Conservation (phyloP, 2,329 filamentous ascomycete species). For the Claviceps lovelessii region DNA sequence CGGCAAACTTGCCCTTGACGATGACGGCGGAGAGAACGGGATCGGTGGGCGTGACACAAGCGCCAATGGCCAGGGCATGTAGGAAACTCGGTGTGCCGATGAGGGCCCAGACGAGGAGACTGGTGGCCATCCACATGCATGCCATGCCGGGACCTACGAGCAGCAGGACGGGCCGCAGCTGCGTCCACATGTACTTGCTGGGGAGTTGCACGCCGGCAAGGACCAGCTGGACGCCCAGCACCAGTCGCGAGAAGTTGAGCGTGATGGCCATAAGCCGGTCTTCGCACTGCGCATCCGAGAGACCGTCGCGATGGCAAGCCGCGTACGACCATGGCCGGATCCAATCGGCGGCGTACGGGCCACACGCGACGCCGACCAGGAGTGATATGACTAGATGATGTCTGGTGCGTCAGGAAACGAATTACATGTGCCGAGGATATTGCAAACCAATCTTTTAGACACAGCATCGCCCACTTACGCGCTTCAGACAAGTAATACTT, state of each 20-base stretch:
- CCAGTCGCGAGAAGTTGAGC: conserved; percentile 71
- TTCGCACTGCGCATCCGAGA: conserved; percentile 18
- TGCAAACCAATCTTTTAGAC: too few relatives aligned
- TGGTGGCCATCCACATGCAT: conserved; percentile 75
- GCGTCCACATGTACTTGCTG: conserved; percentile 59
- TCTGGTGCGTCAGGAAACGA: not conserved
- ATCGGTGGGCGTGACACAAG: conserved; percentile 86
- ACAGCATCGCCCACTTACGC: conserved; percentile 36
- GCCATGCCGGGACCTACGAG: conserved; percentile 76
- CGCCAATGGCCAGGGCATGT: conserved; percentile 64
- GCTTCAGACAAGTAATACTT: conserved; percentile 85
- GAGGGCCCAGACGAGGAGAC: conserved; percentile 61
- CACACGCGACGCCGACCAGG: conserved; percentile 63
- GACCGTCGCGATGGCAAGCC: conserved; percentile 13
- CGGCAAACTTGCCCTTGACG: conserved; percentile 85
- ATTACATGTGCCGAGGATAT: too few relatives aligned
- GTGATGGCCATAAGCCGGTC: conserved; percentile 57
- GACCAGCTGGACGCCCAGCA: conserved; percentile 80
- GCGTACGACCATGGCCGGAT: conserved; percentile 67
- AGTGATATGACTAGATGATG: conserved; percentile 54
- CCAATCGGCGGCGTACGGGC: conserved; percentile 62
- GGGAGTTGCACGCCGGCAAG: conserved; percentile 80
- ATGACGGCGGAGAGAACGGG: conserved; percentile 79
- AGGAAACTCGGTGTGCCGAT: conserved; percentile 59
- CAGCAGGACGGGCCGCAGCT: conserved; percentile 63